These are phyloP conservation scores for Mycogone perniciosa DNA, from an alignment of 2,329 filamentous ascomycete genomes.

Conservation along the genomic window DNA sequence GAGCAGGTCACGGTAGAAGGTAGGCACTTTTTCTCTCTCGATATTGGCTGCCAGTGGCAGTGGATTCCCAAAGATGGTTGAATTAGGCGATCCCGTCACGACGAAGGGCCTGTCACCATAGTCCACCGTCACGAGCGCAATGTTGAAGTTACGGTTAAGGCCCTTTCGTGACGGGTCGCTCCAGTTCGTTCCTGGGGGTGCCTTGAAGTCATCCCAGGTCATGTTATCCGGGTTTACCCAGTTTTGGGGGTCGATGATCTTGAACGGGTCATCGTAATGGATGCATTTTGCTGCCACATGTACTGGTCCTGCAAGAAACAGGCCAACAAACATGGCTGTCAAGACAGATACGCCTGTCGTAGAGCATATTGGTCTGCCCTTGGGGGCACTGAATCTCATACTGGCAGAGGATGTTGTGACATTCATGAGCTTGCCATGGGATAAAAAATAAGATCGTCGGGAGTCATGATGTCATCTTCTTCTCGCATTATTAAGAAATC, in stretches of 20 bases:
- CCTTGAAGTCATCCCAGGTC: conserved; percentile 44
- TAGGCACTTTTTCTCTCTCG: conserved; percentile 39
- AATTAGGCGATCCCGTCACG: conserved; percentile 38
- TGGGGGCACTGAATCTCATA: no score
- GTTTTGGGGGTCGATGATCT: conserved; percentile 43
- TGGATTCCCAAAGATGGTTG: conserved; percentile 46
- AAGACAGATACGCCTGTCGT: no score
- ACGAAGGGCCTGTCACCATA: conserved; percentile 44
- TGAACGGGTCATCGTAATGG: conserved; percentile 34
- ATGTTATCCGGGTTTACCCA: conserved; percentile 50
- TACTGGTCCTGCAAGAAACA: not conserved
- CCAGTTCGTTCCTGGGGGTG: conserved; percentile 43
- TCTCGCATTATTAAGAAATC: no score
- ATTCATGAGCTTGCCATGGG: no score
- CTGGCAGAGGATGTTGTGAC: no score
- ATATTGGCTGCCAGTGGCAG: conserved; percentile 36
- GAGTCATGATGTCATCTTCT: no score
- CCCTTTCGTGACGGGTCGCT: conserved; percentile 38
- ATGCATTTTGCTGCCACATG: not conserved
- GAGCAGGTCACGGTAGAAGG: conserved; percentile 44
- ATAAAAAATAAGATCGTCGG: no score
- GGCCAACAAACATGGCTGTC: not conserved
- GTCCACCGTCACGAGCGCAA: conserved; percentile 47
- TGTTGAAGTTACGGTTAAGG: conserved; percentile 47
- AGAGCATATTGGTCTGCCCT: no score